phyloP scores from a whole-genome alignment of 2,329 filamentous ascomycete species.

The Pseudogymnoascus sp. region DNA sequence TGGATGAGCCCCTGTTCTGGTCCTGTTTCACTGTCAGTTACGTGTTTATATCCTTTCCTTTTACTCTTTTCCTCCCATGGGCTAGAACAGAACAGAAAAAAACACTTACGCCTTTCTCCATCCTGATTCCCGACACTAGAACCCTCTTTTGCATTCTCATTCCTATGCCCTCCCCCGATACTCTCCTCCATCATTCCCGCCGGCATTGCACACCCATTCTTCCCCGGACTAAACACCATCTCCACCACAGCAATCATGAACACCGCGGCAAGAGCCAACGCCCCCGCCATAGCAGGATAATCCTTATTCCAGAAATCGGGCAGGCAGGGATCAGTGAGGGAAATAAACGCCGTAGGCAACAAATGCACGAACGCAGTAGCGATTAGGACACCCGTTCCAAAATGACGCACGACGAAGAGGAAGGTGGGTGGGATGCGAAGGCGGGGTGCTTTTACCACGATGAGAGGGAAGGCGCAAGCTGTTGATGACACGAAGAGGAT shows the following conservation, averaged over 20 bases:
- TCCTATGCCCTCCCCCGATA: not conserved
- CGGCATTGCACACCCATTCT: conserved; percentile 15
- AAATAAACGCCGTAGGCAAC: conserved; percentile 60
- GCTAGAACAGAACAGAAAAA: not conserved
- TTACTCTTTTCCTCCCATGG: not conserved
- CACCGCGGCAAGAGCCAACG: conserved; percentile 40
- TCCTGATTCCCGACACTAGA: not conserved
- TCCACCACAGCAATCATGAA: conserved; percentile 46
- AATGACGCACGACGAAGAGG: conserved; percentile 64
- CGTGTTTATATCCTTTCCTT: not conserved
- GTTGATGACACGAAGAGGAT: conserved; percentile 13
- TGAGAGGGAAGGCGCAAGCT: conserved; percentile 13
- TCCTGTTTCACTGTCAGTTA: not conserved
- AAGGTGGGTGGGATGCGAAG: conserved; percentile 47
- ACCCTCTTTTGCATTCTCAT: not conserved
- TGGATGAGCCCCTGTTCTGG: not conserved
- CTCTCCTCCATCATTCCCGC: not conserved
- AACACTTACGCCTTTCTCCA: not conserved
- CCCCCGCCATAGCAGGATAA: conserved; percentile 42
- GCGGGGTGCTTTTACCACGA: conserved; percentile 13
- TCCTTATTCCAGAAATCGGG: conserved; percentile 40
- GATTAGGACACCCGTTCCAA: conserved; percentile 73
- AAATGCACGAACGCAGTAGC: conserved; percentile 74
- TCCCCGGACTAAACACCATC: conserved; percentile 44
- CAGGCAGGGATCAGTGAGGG: conserved; percentile 59